Conservation (phyloP, 306 rosid species). For the Ammopiptanthus mongolicus region DNA sequence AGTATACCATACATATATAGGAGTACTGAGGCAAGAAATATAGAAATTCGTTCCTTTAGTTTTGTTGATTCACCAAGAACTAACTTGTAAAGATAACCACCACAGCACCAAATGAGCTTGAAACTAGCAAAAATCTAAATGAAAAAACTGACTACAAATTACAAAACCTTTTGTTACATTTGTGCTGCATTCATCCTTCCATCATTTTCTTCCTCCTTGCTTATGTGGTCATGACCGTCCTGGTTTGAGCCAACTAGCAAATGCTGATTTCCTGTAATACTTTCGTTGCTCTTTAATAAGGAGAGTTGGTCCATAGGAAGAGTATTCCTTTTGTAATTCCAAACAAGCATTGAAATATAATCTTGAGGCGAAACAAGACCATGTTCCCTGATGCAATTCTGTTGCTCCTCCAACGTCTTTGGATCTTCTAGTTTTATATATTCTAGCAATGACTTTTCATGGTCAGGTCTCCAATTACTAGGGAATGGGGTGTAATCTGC, state of each 20-base stretch:
- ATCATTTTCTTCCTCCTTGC: constrained; percentile 39
- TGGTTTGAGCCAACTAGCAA: constrained; percentile 38
- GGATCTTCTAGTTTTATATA: constrained; percentile 80
- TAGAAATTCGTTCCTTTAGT: background rate
- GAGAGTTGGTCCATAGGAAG: constrained; percentile 51
- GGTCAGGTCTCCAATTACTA: constrained; percentile 81
- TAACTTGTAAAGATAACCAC: background rate
- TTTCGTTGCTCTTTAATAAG: constrained; percentile 20
- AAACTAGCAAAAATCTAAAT: constrained; percentile 1
- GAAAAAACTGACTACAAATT: background rate
- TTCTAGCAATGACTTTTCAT: constrained; percentile 80
- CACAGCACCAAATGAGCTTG: constrained; percentile 7
- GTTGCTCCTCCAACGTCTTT: constrained; percentile 68
- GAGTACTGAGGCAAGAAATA: background rate
- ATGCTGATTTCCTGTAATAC: constrained; percentile 28
- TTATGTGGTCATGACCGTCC: constrained; percentile 27
- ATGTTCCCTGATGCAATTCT: constrained; percentile 51
- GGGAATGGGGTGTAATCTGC: constrained; percentile 89
- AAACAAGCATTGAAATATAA: constrained; percentile 91
- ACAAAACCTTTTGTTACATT: constrained; percentile 32
- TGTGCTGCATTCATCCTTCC: constrained; percentile 34
- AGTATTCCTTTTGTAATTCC: constrained; percentile 87
- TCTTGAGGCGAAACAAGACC: constrained; percentile 94
- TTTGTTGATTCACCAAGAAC: background rate
- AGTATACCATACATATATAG: background rate